Evolutionary conservation across 2,329 filamentous ascomycete genomes (phyloP), one percentile per base, ranked within the genome.

Genomic region (Furcasterigmium sp.): DNA sequence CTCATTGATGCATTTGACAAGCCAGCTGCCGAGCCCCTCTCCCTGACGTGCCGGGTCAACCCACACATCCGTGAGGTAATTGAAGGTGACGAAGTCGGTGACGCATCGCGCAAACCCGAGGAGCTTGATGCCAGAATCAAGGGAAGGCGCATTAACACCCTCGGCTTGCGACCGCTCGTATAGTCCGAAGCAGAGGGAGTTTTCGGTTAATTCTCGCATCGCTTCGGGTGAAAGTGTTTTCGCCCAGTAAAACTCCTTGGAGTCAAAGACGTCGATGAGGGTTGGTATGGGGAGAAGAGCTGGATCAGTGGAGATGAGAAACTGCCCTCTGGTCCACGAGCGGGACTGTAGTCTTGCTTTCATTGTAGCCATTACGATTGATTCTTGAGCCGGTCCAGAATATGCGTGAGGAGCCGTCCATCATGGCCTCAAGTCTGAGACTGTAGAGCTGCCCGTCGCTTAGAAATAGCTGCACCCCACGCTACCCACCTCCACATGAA

Each of bases 51-150:
- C 68, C 0, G 75, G 67, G 3, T 78, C 57, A n/a, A 87, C 67
- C 59, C 83, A 87, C 15, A 87, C 79, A 54, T 87, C 84, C 17
- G 82, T 84, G 39, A 69, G 56, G 46, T 85, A 89, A 26, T 76
- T 81, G 52, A 87, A 79, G 0, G 83, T 84, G 37, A 80, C 72
- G 53, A 77, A 75, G 60, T 89, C 85, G 8, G 84, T 89, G 41
- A 88, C 66, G n/a, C 85, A 60, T 26, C 85, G 71, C 2, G 73
- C 75, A 44, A 83, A 70, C 1, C 80, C 81, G 39, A 85, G 67
- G 51, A 62, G 38, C 19, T 54, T 53, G 39, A 60, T 51, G 18
- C 53, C 47, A 26, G 59, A 14, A 14, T n/a, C 30, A n/a, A n/a
- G n/a, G n/a, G n/a, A 11, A n/a, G 30, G 35, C 18, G 37, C 41